Conservation (phyloP, 2,329 filamentous ascomycete genomes). For the Ophiocordyceps australis region DNA sequence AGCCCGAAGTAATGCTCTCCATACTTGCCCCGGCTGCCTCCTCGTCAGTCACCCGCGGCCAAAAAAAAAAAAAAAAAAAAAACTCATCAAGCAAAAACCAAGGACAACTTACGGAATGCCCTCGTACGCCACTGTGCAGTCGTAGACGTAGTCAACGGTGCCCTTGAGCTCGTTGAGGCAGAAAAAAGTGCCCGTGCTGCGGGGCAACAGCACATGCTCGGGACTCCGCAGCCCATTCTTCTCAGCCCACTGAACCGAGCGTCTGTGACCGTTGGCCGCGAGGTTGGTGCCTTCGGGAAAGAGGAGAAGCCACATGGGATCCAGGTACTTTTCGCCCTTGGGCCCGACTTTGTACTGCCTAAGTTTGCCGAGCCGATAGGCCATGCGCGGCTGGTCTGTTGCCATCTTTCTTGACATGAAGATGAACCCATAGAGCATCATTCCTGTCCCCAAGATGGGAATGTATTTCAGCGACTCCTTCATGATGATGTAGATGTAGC, state of each 20-base stretch:
- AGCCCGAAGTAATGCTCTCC: slow-evolving; percentile 88
- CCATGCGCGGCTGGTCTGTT: slow-evolving; percentile 57
- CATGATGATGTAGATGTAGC: slow-evolving; percentile 76
- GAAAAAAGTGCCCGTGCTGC: slow-evolving; percentile 67
- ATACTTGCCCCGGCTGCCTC: slow-evolving; percentile 50
- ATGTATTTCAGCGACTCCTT: slow-evolving; percentile 76
- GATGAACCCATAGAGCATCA: slow-evolving; percentile 79
- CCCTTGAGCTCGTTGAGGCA: slow-evolving; percentile 58
- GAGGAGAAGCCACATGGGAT: slow-evolving; percentile 81
- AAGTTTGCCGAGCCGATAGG: slow-evolving; percentile 53
- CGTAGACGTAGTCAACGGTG: slow-evolving; percentile 69
- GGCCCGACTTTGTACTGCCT: slow-evolving; percentile 37
- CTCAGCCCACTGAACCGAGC: slow-evolving; percentile 57
- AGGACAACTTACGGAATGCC: slow-evolving; percentile 58
- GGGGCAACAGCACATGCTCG: slow-evolving; percentile 57
- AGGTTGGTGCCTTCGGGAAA: slow-evolving; percentile 82
- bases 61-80: too few relatives aligned
- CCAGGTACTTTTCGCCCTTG: slow-evolving; percentile 32
- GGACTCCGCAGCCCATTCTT: slow-evolving; percentile 58
- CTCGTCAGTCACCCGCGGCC: slow-evolving; percentile 1
- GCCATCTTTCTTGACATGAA: slow-evolving; percentile 86
- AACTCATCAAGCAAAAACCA: neutral
- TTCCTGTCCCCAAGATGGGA: slow-evolving; percentile 62
- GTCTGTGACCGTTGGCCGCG: slow-evolving; percentile 48
- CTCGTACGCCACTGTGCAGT: slow-evolving; percentile 92